Conservation (phyloP, 208 protist species). For the Tritrichomonas musculus region DNA sequence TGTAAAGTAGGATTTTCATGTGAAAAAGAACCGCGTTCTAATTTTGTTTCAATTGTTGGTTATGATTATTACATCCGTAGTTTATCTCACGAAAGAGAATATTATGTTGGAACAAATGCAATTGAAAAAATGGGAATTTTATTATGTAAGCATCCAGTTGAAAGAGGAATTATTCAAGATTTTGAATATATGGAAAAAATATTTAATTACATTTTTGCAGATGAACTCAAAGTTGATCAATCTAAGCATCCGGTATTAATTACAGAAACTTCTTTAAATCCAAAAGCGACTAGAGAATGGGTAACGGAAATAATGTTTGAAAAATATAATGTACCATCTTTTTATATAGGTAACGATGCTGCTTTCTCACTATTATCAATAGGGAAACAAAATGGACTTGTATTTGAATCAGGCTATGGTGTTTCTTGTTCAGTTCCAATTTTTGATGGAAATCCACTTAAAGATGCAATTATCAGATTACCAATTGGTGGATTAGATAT, state of each 20-base stretch:
- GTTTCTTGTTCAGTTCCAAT: slow-evolving; percentile 88
- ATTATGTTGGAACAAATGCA: slow-evolving; percentile 60
- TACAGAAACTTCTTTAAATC: slow-evolving; percentile 67
- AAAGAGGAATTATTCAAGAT: slow-evolving; percentile 81
- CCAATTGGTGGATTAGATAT: slow-evolving; percentile 61
- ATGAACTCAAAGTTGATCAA: slow-evolving; percentile 84
- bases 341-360: slow-evolving; percentile 75
- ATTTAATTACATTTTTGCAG: slow-evolving; percentile 84
- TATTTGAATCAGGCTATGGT: slow-evolving; percentile 84
- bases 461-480: slow-evolving; percentile 50
- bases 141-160: slow-evolving; percentile 71
- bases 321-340: slow-evolving; percentile 63
- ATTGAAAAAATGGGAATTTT: neutral
- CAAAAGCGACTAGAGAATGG: slow-evolving; percentile 70
- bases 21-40: too few species aligned
- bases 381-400: slow-evolving; percentile 68
- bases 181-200: slow-evolving; percentile 93
- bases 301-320: slow-evolving; percentile 73
- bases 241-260: slow-evolving; percentile 87
- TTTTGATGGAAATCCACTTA: slow-evolving; percentile 64
- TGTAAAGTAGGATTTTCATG: too few species aligned
- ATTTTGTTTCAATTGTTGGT: too few species aligned
- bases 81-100: too few species aligned
- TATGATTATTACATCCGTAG: too few species aligned
- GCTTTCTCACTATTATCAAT: slow-evolving; percentile 75